Evolutionary conservation across 2,329 filamentous ascomycete species (phyloP).

Genomic region (Diplocarpon mali): DNA sequence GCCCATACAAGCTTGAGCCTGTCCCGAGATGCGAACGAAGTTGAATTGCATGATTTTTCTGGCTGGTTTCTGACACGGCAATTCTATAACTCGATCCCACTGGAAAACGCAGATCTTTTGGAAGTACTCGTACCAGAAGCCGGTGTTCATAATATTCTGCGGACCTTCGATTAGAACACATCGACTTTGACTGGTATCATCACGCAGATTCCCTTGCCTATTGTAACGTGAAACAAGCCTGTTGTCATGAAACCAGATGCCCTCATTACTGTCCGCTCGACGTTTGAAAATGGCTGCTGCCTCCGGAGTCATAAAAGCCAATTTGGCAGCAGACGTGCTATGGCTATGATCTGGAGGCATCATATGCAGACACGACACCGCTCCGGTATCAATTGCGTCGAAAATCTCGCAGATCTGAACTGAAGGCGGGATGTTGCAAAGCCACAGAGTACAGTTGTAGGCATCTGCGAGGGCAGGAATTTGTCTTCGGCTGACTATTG

Average conservation of each 20-base stretch:
- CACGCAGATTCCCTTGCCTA: slow-evolving; percentile 6
- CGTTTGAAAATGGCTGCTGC: slow-evolving; percentile 4
- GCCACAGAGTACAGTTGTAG: slow-evolving; percentile 17
- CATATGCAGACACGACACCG: slow-evolving; percentile 13
- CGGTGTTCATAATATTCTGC: slow-evolving; percentile 5
- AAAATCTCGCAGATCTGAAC: slow-evolving; percentile 11
- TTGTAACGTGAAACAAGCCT: slow-evolving; percentile 8
- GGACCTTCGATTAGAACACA: slow-evolving; percentile 11
- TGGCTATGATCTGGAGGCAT: slow-evolving; percentile 5
- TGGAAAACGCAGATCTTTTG: slow-evolving; percentile 3
- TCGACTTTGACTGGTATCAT: slow-evolving; percentile 3
- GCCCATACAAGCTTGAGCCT: not conserved
- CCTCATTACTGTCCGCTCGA: not conserved
- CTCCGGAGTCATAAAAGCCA: slow-evolving; percentile 14
- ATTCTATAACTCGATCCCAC: not conserved
- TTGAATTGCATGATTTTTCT: not conserved
- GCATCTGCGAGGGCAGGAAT: slow-evolving; percentile 7
- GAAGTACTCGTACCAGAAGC: slow-evolving; percentile 11
- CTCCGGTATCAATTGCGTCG: slow-evolving; percentile 10
- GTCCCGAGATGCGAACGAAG: too few relatives aligned
- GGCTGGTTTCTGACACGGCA: not conserved
- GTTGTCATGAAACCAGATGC: slow-evolving; percentile 2
- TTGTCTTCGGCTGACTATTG: slow-evolving; percentile 2
- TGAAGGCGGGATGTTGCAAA: slow-evolving; percentile 13
- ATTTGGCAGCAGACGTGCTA: slow-evolving; percentile 12